phyloP scores from a whole-genome alignment of 225 moss, liverwort and hornwort species.

The Asterella californica region DNA sequence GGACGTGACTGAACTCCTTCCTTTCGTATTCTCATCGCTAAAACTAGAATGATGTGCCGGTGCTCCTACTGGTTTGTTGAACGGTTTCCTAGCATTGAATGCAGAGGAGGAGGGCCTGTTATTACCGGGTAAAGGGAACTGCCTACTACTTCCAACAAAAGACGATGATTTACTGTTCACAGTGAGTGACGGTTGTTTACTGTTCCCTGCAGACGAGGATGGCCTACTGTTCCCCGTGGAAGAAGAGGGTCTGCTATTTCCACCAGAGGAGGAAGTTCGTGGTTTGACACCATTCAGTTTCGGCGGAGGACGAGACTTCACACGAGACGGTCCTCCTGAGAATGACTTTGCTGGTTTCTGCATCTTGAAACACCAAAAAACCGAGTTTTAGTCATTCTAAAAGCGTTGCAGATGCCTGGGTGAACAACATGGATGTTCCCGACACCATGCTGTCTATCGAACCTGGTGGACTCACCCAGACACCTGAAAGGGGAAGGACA shows the following conservation, averaged over 20 bases:
- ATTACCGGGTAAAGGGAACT: not conserved
- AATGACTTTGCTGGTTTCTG: slow-evolving; percentile 67
- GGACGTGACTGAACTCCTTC: slow-evolving; percentile 38
- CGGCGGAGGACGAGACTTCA: slow-evolving; percentile 14
- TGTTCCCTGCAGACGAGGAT: slow-evolving; percentile 18
- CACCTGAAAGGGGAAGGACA: not conserved
- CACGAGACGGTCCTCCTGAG: slow-evolving; percentile 61
- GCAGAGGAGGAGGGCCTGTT: slow-evolving; percentile 11
- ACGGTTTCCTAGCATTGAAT: slow-evolving; percentile 25
- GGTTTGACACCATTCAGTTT: slow-evolving; percentile 19
- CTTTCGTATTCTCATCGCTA: slow-evolving; percentile 37
- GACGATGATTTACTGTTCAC: slow-evolving; percentile 10
- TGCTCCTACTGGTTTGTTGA: slow-evolving; percentile 25
- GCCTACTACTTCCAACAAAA: slow-evolving; percentile 8
- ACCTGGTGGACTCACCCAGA: not conserved
- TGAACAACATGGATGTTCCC: not conserved
- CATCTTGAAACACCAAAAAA: slow-evolving; percentile 8
- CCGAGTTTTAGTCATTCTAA: not conserved
- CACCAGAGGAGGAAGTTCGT: slow-evolving; percentile 16
- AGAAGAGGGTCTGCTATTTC: slow-evolving; percentile 11
- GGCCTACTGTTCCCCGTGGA: slow-evolving; percentile 16
- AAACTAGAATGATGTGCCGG: slow-evolving; percentile 26
- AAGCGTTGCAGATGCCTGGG: not conserved
- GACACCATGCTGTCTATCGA: not conserved
- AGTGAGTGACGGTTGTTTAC: slow-evolving; percentile 13